Base-by-base conservation (phyloP, 225 moss, liverwort and hornwort species). In the Neckera pumila region DNA sequence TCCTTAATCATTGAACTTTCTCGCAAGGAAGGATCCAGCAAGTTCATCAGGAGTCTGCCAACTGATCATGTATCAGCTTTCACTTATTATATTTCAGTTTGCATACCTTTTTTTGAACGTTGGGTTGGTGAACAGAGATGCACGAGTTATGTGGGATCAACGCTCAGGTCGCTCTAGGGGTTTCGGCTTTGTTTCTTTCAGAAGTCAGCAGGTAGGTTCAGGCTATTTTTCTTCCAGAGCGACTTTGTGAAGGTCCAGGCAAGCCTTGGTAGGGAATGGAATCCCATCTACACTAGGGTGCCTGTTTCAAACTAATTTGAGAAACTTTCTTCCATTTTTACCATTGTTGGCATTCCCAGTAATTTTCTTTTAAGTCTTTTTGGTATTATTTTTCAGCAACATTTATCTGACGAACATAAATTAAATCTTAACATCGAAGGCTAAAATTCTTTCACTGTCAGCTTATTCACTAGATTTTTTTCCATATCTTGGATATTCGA, bases 71-170 rank as follows among this genome's bases (percentile, higher is more conserved):
- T 73, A 85, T 82, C 90, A 88, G 74, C 83, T 92, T 86, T 87
- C 63, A 90, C 77, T 90, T 87, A 38, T 69, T 87, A 59, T 88
- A 84, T 89, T 90, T 88, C 88, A 88, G 79, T 86, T 91, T 84
- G 89, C 89, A 80, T 91, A 84, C 79, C 58, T 74, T 85, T 90
- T 79, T 90, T 90, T 90, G 91, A 92, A 89, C 65, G 66, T 93
- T 93, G 85, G 85, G 89, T 91, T 95, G 95, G 89, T 95, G 95
- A 93, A 95, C 95, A 95, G 95, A 91, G 95, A 95, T 92, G 95
- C 95, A 82, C 95, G 99, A 92, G 99, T 99, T 89, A 99, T 99
- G 99, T 99, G 99, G 99, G 99, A 99, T 95, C 99, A 99, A 90
- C 97, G 99, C 90, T 99, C 97, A 85, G 99, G 99, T 90, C 97